Percentiles rank a stretch among this genome's conserved stretches.
Conservation (phyloP, 257 asterid genomes). For the Lycium barbarum region DNA sequence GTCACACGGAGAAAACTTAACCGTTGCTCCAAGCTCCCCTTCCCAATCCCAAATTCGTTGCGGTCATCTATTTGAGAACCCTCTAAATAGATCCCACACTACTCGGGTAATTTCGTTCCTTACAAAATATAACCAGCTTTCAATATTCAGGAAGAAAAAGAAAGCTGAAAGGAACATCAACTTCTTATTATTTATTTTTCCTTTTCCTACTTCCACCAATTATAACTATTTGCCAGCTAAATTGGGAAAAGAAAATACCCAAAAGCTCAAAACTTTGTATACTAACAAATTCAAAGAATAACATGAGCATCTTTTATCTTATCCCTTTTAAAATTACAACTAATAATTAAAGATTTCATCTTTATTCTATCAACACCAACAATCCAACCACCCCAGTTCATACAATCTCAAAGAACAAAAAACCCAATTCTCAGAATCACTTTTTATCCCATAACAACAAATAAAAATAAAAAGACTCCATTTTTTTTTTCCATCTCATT, state of each 20-base stretch:
- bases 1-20: no score
- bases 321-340: not conserved
- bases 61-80: not conserved
- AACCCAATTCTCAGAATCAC: not conserved
- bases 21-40: no score
- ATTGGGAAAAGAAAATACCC: not conserved
- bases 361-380: not conserved
- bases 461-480: not conserved
- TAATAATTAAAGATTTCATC: not conserved
- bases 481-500: not conserved
- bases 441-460: not conserved
- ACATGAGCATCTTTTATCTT: not conserved
- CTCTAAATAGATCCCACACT: not conserved
- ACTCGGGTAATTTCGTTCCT: not conserved
- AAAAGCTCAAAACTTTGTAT: not conserved
- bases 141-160: not conserved
- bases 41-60: not conserved
- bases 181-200: not conserved
- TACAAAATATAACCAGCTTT: not conserved
- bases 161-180: not conserved
- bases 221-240: conserved; percentile 5
- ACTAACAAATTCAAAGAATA: not conserved
- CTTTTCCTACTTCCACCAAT: conserved; percentile 17
- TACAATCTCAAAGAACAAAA: not conserved
- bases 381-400: not conserved